Evolutionary conservation across 495 filamentous ascomycete genomes (phyloP), one percentile per base, ranked within the genome.

Genomic region (Talaromyces borbonicus): DNA sequence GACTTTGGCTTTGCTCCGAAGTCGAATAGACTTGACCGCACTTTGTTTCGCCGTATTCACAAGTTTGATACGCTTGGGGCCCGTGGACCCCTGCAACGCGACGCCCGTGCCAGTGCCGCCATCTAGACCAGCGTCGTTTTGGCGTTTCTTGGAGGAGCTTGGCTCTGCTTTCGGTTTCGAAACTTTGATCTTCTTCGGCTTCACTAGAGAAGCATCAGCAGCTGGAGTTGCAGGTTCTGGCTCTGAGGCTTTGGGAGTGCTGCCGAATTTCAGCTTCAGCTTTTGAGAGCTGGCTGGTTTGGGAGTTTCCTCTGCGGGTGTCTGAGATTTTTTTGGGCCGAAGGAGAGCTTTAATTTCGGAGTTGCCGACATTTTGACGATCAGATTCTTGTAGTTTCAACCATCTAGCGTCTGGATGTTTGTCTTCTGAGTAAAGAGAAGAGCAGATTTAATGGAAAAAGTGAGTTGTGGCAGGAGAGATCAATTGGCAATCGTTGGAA

Each of bases 1-100:
- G 0, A 77, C 70, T 33, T 81, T 80, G 0, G 78, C 75, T 53
- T 79, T 78, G 40, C 68, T 64, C 49, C 75, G 75, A 48, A 77
- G 68, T n/a, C 71, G 67, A 24, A 80, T 67, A 0, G 68, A 71
- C 36, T 70, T 66, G 19, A 69, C 49, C 0, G 58, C 62, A 4
- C 65, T 63, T 29, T 67, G 60, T 51, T 72, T 69, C 18, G 65
- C 64, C 8, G 67, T 59, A 41, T 65, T 69, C 18, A 72, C 25
- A 4, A 46, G 30, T 39, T 72, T 72, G 20, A 72, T 49, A 14
- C 68, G 62, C 43, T 72, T 72, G 5, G 65, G 67, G 9, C 60
- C 65, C n/a, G 52, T 53, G 22, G 49, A 43, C 31, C 43, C 37
- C 43, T 46, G 18, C 9, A 47, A 31, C 22, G 37, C 29, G 24